These are phyloP conservation scores for Botrytis medusae DNA, from an alignment of 2,329 filamentous ascomycete genomes.

Conservation along the genomic window DNA sequence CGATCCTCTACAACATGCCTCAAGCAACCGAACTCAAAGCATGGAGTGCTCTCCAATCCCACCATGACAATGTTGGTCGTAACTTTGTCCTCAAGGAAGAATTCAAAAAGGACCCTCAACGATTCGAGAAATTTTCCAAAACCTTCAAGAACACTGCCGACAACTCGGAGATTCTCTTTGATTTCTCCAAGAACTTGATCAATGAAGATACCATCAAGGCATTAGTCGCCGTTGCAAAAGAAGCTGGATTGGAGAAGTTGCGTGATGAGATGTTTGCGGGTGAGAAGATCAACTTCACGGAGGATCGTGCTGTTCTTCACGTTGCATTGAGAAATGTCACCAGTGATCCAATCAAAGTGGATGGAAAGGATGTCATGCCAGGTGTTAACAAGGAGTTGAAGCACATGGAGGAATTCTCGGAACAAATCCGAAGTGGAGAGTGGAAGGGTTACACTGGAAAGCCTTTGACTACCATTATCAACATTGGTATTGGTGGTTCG, in stretches of 20 bases:
- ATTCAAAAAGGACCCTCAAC: constrained; percentile 82
- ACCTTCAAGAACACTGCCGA: constrained; percentile 79
- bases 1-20: constrained; percentile 54
- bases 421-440: constrained; percentile 88
- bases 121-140: constrained; percentile 87
- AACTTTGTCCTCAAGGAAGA: constrained; percentile 90
- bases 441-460: constrained; percentile 99
- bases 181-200: constrained; percentile 99
- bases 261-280: constrained; percentile 97
- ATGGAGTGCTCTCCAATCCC: constrained; percentile 88
- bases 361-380: constrained; percentile 90
- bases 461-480: constrained; percentile 94
- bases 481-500: constrained; percentile 96
- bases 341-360: constrained; percentile 79
- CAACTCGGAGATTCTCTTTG: constrained; percentile 85
- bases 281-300: constrained; percentile 99
- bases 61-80: constrained; percentile 83
- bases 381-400: constrained; percentile 87
- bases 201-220: constrained; percentile 88
- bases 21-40: constrained; percentile 83
- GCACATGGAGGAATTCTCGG: constrained; percentile 98
- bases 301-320: constrained; percentile 94
- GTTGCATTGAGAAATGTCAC: constrained; percentile 87
- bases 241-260: constrained; percentile 88
- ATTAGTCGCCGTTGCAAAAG: constrained; percentile 84